Evolutionary conservation across 2,329 filamentous ascomycete species (phyloP).

Genomic region (Trichoderma sp.): DNA sequence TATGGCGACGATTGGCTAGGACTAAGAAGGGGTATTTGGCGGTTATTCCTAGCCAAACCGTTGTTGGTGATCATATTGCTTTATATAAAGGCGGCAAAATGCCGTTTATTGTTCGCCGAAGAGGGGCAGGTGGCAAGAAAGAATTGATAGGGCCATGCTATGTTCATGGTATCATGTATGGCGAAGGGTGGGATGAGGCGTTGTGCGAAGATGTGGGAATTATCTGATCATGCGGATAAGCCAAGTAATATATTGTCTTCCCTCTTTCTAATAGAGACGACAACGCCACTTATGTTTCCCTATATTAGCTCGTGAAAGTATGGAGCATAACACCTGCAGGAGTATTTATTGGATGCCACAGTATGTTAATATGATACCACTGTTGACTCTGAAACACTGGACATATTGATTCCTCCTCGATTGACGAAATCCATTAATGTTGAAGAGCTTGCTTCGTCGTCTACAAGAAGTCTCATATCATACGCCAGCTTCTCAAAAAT

Average conservation of each 20-base stretch:
- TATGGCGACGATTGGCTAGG: constrained; percentile 19
- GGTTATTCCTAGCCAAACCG: constrained; percentile 4
- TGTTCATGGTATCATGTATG: constrained; percentile 23
- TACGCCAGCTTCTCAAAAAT: not conserved
- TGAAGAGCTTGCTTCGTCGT: not conserved
- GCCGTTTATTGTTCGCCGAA: constrained; percentile 6
- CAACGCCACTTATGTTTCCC: not conserved
- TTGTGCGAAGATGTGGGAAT: not conserved
- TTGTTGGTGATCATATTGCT: constrained; percentile 18
- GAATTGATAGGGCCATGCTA: constrained; percentile 6
- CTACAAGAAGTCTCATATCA: constrained; percentile 8
- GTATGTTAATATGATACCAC: not conserved
- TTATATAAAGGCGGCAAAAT: constrained; percentile 14
- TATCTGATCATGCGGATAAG: not conserved
- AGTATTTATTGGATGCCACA: too few relatives aligned
- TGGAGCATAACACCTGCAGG: too few relatives aligned
- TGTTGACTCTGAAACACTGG: not conserved
- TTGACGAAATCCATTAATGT: not conserved
- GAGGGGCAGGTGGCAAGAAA: not conserved
- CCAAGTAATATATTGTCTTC: not conserved
- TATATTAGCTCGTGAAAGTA: not conserved
- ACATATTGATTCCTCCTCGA: constrained; percentile 7
- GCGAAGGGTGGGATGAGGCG: constrained; percentile 9
- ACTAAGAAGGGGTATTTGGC: constrained; percentile 25
- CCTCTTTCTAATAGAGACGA: not conserved